A percentile compares a stretch with the other conserved stretches of the same genome.
Evolutionary conservation across 1,284 basidiomycete genomes (phyloP).

Genomic region (Schizopora paradoxa): DNA sequence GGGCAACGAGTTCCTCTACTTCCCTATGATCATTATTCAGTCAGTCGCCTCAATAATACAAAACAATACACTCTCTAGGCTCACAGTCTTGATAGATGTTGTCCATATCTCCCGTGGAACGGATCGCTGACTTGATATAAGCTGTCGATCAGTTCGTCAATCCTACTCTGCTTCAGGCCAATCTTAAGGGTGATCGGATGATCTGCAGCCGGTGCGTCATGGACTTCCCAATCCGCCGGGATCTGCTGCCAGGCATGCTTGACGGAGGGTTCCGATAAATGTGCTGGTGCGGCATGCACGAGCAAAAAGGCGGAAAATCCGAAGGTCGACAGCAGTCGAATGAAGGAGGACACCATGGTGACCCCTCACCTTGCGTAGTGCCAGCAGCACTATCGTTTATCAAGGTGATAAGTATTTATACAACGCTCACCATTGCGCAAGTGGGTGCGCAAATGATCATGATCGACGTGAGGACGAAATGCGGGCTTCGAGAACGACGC

Average conservation of each 20-base stretch:
- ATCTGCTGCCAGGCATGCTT: conserved; percentile 18
- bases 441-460: background rate
- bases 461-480: background rate
- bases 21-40: conserved; percentile 10
- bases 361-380: too few relatives aligned
- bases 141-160: conserved; percentile 20
- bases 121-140: conserved; percentile 24
- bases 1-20: conserved; percentile 19
- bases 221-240: conserved; percentile 15
- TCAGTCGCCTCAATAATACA: background rate
- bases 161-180: conserved; percentile 19
- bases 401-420: background rate
- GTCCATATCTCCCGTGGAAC: conserved; percentile 18
- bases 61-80: background rate
- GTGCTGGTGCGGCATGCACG: conserved; percentile 3
- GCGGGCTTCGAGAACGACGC: background rate
- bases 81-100: conserved; percentile 20
- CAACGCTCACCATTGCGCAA: background rate
- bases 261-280: conserved; percentile 10
- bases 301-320: background rate
- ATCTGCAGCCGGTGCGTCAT: conserved; percentile 9
- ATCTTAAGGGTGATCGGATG: conserved; percentile 18
- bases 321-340: too few relatives aligned
- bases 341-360: too few relatives aligned
- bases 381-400: background rate